Base-by-base conservation (phyloP, 2,329 filamentous ascomycete species). In the Fragosphaeria purpurea region DNA sequence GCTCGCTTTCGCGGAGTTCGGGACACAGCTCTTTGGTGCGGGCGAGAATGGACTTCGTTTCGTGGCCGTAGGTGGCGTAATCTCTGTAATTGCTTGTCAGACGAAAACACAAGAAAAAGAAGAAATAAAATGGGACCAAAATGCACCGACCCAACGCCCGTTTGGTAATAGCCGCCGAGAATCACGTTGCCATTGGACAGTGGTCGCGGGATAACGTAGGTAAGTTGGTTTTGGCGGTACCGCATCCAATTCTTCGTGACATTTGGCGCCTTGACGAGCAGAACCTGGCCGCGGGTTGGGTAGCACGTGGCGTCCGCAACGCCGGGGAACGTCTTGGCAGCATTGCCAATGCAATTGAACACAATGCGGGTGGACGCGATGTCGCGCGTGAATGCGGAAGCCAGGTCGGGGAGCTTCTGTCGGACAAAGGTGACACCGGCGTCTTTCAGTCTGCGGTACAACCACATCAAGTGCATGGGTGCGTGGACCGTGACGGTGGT, bases 81-180 rank as follows among this genome's bases (percentile, higher is more conserved):
- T 68, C 61, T 6, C 57, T 37, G 35, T 2, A 7, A 37, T 7
- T 11, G 1, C 35, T 37, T 4, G 35, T 37, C 35, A 37, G 35
- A 37, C 35, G 22, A 22, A 37, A 37, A 37, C 35, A 37, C 7
- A 37, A 7, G 3, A 7, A 37, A 37, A 37, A 37, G 35, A 7
- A 11, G 35, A 37, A 37, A 11, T 2, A 37, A 11, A 37, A 1
- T 37, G 35, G 2, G 35, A 37, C 7, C 7, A 37, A 37, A 37
- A 37, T 11, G 7, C 35, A 37, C 35, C 22, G 2, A 22, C 22
- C 35, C 57, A 7, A 56, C 54, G 22, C 64, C 60, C 47, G 65
- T 65, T 48, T 70, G 67, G 60, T 67, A 64, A 50, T 67, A 71
- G 5, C 68, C 69, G 5, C 68, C 68, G 7, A 70, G 58, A 10